A percentile compares a stretch with the other conserved stretches of the same genome.
These are phyloP conservation scores for Lactarius tabidus DNA, from an alignment of 768 basidiomycete species.

Conservation along the genomic window DNA sequence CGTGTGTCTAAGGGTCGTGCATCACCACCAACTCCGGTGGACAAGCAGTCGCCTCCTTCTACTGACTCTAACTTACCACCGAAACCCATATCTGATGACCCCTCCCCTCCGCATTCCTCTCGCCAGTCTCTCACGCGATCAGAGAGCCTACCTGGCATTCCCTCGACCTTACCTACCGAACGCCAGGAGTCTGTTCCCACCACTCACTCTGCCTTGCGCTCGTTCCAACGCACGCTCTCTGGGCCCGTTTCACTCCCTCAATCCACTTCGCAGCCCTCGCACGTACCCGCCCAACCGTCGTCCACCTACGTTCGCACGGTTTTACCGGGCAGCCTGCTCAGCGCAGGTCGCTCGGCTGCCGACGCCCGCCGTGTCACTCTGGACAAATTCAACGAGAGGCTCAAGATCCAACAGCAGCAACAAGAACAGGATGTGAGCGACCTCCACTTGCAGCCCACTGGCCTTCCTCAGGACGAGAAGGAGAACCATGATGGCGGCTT, in stretches of 20 bases:
- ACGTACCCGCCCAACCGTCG: conserved; percentile 28
- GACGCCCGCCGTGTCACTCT: conserved; percentile 38
- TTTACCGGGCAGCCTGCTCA: conserved; percentile 33
- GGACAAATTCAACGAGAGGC: conserved; percentile 36
- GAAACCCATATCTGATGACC: conserved; percentile 35
- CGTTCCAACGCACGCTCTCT: conserved; percentile 65
- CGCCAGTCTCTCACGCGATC: conserved; percentile 60
- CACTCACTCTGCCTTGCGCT: conserved; percentile 38
- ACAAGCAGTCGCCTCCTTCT: conserved; percentile 28
- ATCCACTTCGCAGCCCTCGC: conserved; percentile 34
- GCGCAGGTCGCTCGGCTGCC: conserved; percentile 35
- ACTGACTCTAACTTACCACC: conserved; percentile 18
- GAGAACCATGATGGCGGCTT: conserved; percentile 22
- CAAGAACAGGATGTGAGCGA: conserved; percentile 27
- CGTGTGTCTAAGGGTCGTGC: conserved; percentile 53
- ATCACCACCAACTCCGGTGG: conserved; percentile 42
- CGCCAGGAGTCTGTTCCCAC: conserved; percentile 32
- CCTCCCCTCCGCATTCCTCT: conserved; percentile 34
- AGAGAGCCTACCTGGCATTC: conserved; percentile 55
- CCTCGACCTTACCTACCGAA: conserved; percentile 29
- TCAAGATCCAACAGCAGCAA: conserved; percentile 17
- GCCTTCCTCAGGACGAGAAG: conserved; percentile 24
- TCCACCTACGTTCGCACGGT: conserved; percentile 26
- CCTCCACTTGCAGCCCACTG: conserved; percentile 11
- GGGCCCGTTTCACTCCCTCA: conserved; percentile 39